Conservation (phyloP, 306 rosid species). For the Albizia julibrissin region DNA sequence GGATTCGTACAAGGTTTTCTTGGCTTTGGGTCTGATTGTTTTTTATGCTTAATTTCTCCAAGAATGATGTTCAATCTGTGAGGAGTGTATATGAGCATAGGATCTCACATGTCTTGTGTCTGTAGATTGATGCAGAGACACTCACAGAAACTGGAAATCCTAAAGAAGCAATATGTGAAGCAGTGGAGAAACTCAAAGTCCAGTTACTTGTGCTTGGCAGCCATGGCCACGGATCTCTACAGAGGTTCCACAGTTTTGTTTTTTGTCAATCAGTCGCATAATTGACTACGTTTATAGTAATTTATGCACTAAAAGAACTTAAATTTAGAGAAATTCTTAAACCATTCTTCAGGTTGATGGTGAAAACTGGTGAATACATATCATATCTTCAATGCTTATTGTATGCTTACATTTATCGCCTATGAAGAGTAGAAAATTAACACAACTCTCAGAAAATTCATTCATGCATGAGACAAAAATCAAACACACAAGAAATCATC, state of each 20-base stretch:
- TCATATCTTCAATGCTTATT: background rate
- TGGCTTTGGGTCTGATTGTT: too few species aligned
- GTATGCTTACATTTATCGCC: background rate
- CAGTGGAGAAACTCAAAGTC: constrained; percentile 38
- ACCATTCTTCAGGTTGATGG: background rate
- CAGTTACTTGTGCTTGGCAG: constrained; percentile 49
- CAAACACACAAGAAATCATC: background rate
- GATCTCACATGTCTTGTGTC: constrained; percentile 12
- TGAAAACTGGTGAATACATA: background rate
- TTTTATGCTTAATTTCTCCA: background rate
- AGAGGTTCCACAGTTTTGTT: constrained; percentile 19
- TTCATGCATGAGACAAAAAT: too few species aligned
- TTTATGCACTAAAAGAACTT: background rate
- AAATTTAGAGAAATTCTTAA: background rate
- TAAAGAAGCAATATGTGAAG: constrained; percentile 41
- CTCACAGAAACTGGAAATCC: constrained; percentile 44
- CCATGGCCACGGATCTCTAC: constrained; percentile 42
- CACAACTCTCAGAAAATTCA: too few species aligned
- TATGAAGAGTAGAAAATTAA: background rate
- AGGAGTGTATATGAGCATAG: background rate
- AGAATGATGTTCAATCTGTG: background rate
- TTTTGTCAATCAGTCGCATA: background rate
- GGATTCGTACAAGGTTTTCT: too few species aligned
- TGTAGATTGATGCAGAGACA: constrained; percentile 38
- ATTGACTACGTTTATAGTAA: background rate